A percentile compares a stretch with the other conserved stretches of the same genome.
These are phyloP conservation scores for Suillus fuscotomentosus DNA, from an alignment of 768 basidiomycete genomes.

Conservation along the genomic window DNA sequence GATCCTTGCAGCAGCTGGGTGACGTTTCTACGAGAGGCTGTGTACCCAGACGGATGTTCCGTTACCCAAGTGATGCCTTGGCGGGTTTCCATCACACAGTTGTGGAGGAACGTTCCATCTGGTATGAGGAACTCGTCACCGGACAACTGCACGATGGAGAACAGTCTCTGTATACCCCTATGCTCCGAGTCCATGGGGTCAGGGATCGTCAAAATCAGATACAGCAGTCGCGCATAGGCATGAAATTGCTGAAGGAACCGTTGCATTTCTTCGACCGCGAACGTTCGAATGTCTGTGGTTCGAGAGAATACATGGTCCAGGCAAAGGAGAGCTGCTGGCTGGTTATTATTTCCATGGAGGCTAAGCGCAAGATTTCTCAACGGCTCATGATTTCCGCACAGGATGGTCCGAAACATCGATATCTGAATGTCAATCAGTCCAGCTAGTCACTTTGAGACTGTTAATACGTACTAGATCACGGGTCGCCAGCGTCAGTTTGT, in stretches of 20 bases:
- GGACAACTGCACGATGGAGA: conserved; percentile 30
- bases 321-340: conserved; percentile 39
- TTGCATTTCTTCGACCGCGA: conserved; percentile 26
- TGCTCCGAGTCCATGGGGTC: conserved; percentile 24
- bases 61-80: neutral
- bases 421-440: conserved; percentile 14
- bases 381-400: conserved; percentile 14
- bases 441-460: conserved; percentile 17
- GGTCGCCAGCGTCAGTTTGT: conserved; percentile 7
- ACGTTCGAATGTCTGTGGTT: conserved; percentile 23
- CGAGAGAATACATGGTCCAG: conserved; percentile 40
- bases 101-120: neutral
- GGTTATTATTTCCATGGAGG: conserved; percentile 29
- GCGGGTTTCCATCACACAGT: neutral
- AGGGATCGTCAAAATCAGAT: conserved; percentile 23
- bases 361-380: conserved; percentile 32
- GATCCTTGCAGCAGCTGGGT: conserved; percentile 19
- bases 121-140: conserved; percentile 19
- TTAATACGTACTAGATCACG: conserved; percentile 13
- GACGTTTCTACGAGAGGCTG: conserved; percentile 20
- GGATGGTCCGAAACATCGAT: conserved; percentile 37
- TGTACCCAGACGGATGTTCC: neutral
- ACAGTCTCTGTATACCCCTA: conserved; percentile 28
- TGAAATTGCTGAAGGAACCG: conserved; percentile 33
- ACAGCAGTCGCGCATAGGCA: conserved; percentile 33